phyloP scores from a whole-genome alignment of 2,329 filamentous ascomycete genomes.

The Beauveria sp. region DNA sequence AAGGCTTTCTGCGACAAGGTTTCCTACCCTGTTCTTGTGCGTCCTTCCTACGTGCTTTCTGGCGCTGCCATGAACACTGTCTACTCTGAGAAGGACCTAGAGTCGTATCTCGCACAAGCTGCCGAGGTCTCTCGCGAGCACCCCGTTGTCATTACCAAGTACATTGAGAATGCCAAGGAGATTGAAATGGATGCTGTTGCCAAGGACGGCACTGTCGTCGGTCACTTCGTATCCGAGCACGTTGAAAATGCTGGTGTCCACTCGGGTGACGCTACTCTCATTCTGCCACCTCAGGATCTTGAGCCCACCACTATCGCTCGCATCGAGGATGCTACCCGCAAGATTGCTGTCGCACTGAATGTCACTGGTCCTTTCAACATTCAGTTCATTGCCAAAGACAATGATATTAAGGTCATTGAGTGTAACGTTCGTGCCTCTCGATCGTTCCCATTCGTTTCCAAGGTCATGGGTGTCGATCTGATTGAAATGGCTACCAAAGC shows the following conservation, averaged over 20 bases:
- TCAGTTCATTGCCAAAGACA: constrained; percentile 98
- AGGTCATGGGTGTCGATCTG: constrained; percentile 95
- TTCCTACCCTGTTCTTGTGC: constrained; percentile 86
- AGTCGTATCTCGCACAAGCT: constrained; percentile 81
- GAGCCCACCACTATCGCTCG: constrained; percentile 80
- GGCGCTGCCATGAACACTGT: constrained; percentile 99
- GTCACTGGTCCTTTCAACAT: constrained; percentile 98
- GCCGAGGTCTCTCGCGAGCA: constrained; percentile 90
- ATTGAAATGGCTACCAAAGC: constrained; percentile 99
- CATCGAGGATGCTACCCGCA: constrained; percentile 90
- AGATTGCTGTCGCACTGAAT: constrained; percentile 90
- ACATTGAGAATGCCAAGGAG: constrained; percentile 98
- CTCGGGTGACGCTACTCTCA: constrained; percentile 93
- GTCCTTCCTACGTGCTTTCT: constrained; percentile 93
- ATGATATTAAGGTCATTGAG: constrained; percentile 99
- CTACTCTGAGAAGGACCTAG: constrained; percentile 89
- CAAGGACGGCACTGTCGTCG: constrained; percentile 78
- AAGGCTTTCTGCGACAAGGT: constrained; percentile 81
- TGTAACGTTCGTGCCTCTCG: constrained; percentile 95
- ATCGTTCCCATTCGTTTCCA: constrained; percentile 97
- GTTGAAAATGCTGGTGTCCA: constrained; percentile 98
- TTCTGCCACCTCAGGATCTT: constrained; percentile 89
- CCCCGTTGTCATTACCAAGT: constrained; percentile 97
- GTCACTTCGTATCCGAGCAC: constrained; percentile 97
- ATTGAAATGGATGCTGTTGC: constrained; percentile 99